Conservation (phyloP, 1,284 basidiomycete species). For the Spongispora temasekensis region DNA sequence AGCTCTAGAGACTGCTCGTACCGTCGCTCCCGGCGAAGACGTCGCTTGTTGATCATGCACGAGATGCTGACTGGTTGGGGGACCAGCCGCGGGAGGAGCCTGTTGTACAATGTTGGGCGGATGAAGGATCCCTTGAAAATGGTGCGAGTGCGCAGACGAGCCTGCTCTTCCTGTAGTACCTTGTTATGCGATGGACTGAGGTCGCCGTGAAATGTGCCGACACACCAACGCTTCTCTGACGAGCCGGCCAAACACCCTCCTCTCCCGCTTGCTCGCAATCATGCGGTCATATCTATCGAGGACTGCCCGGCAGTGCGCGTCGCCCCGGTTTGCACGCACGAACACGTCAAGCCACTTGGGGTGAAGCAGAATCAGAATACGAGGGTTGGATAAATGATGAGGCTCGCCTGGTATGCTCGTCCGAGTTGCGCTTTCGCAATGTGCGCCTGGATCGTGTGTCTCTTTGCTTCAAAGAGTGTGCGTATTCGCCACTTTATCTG, state of each 20-base stretch:
- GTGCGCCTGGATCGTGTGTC: conserved; percentile 49
- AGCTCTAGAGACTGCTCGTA: conserved; percentile 37
- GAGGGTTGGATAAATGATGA: not conserved
- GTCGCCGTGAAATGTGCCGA: not conserved
- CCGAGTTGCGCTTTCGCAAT: conserved; percentile 47
- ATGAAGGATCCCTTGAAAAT: conserved; percentile 70
- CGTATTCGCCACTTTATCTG: conserved; percentile 61
- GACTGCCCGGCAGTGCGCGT: conserved; percentile 45
- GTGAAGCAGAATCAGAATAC: not conserved
- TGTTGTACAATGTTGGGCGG: conserved; percentile 60
- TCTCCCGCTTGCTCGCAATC: conserved; percentile 52
- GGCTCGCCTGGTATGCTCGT: conserved; percentile 53
- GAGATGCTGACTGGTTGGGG: conserved; percentile 73
- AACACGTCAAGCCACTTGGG: conserved; percentile 68
- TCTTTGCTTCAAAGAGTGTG: conserved; percentile 54
- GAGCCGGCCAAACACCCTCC: conserved; percentile 47
- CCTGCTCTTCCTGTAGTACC: conserved; percentile 44
- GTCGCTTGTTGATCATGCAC: conserved; percentile 67
- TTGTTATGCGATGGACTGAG: not conserved
- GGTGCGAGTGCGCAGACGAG: conserved; percentile 53
- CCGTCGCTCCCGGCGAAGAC: conserved; percentile 49
- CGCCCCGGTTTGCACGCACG: conserved; percentile 51
- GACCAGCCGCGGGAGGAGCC: conserved; percentile 71
- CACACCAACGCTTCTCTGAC: conserved; percentile 51
- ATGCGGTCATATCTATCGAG: conserved; percentile 57